Conservation (phyloP, 345 rosid species). For the Brassica juncea region DNA sequence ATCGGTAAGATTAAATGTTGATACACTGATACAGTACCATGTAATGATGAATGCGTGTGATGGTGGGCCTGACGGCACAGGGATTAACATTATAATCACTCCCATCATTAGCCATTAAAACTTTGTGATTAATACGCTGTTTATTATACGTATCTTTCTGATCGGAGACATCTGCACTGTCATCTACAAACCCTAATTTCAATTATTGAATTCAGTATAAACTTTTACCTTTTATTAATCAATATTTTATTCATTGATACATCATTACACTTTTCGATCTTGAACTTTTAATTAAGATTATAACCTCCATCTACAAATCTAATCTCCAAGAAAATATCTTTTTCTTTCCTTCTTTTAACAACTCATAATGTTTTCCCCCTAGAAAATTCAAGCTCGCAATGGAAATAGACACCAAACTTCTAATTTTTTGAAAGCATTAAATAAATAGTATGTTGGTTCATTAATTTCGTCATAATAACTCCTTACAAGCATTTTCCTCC, state of each 20-base stretch:
- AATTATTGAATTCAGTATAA: constrained; percentile 7
- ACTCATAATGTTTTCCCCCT: constrained; percentile 9
- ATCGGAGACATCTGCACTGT: constrained; percentile 16
- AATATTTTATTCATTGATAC: neutral
- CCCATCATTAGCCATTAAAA: constrained; percentile 25
- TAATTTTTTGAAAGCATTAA: constrained; percentile 3
- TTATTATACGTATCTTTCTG: constrained; percentile 4
- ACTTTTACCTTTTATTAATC: neutral
- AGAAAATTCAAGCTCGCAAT: constrained; percentile 4
- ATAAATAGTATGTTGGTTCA: constrained; percentile 11
- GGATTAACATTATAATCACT: constrained; percentile 16
- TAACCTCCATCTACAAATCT: neutral
- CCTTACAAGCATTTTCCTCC: constrained; percentile 78
- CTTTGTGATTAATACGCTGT: constrained; percentile 18
- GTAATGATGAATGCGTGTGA: constrained; percentile 27
- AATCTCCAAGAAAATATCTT: neutral
- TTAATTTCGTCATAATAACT: constrained; percentile 5
- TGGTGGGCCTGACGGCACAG: neutral
- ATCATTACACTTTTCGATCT: neutral
- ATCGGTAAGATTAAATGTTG: neutral
- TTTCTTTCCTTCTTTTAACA: constrained; percentile 3
- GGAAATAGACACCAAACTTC: constrained; percentile 18
- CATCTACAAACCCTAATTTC: constrained; percentile 25
- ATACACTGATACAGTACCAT: neutral
- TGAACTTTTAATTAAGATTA: neutral